phyloP scores from a whole-genome alignment of 805 yeast genomes.

The Saturnispora sekii region DNA sequence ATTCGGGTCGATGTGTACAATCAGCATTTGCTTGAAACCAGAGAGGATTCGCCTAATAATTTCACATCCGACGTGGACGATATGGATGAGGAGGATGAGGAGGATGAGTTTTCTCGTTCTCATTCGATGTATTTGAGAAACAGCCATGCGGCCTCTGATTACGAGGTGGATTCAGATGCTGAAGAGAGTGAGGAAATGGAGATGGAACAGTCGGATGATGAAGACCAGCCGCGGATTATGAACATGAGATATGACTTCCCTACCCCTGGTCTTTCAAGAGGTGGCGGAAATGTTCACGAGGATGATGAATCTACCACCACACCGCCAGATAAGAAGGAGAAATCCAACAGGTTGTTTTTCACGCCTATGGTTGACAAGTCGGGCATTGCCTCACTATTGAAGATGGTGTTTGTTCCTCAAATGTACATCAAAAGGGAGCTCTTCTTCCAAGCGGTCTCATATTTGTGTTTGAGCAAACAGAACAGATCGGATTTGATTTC shows the following conservation, averaged over 20 bases:
- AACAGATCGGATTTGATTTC: conserved; percentile 68
- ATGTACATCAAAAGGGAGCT: conserved; percentile 50
- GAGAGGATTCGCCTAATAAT: conserved; percentile 36
- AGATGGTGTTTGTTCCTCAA: conserved; percentile 67
- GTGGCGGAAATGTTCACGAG: no score
- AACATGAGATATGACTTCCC: no score
- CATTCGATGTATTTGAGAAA: no score
- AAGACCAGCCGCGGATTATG: no score
- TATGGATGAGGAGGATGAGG: conserved; percentile 14
- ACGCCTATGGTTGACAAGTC: conserved; percentile 64
- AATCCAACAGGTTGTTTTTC: conserved; percentile 33
- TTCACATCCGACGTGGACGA: conserved; percentile 9
- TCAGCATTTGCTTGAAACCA: conserved; percentile 69
- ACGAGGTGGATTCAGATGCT: conserved; percentile 14
- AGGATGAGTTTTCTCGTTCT: conserved; percentile 9
- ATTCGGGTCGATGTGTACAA: conserved; percentile 88
- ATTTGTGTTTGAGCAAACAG: conserved; percentile 66
- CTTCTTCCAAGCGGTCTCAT: conserved; percentile 55
- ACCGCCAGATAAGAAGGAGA: conserved; percentile 15
- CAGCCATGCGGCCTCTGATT: not conserved
- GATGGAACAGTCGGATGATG: not conserved
- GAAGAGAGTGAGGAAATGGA: not conserved
- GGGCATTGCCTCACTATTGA: conserved; percentile 65
- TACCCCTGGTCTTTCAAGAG: no score
- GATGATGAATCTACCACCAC: no score